A percentile compares a stretch with the other conserved stretches of the same genome.
Conservation (phyloP, 495 filamentous ascomycete species). For the Daldinia decipiens region DNA sequence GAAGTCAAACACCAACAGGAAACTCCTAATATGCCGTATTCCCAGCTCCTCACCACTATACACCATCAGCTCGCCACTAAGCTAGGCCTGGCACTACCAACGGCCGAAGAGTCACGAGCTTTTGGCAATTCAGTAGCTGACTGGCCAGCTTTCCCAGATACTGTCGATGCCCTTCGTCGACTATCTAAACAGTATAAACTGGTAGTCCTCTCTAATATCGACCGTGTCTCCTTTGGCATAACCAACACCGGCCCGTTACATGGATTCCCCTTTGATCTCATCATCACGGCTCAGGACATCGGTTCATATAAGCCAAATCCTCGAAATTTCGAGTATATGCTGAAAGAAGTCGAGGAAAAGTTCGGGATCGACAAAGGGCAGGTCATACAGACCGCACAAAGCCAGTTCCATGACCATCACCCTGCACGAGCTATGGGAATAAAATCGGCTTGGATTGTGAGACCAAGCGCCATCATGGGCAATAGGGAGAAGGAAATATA, state of each 20-base stretch:
- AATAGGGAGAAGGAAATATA: constrained; percentile 44
- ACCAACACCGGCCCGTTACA: constrained; percentile 62
- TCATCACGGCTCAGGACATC: constrained; percentile 74
- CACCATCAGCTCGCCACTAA: constrained; percentile 33
- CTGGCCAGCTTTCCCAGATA: constrained; percentile 71
- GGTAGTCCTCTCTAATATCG: constrained; percentile 71
- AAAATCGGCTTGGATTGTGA: constrained; percentile 68
- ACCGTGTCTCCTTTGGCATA: constrained; percentile 64
- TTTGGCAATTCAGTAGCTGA: constrained; percentile 62
- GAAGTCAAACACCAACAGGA: constrained; percentile 53
- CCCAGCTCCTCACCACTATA: constrained; percentile 59
- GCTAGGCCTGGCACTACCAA: constrained; percentile 43
- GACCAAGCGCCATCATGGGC: constrained; percentile 55
- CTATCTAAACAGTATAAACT: constrained; percentile 68
- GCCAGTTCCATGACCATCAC: constrained; percentile 70
- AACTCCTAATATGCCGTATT: constrained; percentile 63
- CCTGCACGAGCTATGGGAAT: constrained; percentile 65
- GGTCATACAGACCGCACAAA: constrained; percentile 70
- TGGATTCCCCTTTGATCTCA: constrained; percentile 64
- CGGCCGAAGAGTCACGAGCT: constrained; percentile 44
- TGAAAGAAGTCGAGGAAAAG: constrained; percentile 44
- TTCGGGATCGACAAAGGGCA: constrained; percentile 20
- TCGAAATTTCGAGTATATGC: constrained; percentile 69
- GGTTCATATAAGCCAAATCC: constrained; percentile 73
- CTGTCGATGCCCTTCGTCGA: constrained; percentile 60